Conservation (phyloP, 306 rosid genomes). For the Heteromeles arbutifolia region DNA sequence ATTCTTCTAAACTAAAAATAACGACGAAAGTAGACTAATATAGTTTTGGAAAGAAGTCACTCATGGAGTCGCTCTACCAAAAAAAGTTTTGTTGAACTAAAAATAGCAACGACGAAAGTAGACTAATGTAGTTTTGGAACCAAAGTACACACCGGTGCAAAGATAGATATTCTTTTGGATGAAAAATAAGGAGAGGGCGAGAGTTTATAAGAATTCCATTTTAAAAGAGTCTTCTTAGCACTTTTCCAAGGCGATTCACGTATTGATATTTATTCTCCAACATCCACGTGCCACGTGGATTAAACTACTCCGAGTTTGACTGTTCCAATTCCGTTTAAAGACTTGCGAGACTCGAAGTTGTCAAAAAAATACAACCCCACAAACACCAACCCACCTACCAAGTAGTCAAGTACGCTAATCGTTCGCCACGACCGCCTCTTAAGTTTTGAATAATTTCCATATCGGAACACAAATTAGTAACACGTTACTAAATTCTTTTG, state of each 20-base stretch:
- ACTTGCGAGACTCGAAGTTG: not conserved
- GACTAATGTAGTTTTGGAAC: not conserved
- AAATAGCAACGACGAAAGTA: not conserved
- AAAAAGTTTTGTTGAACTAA: too few relatives aligned
- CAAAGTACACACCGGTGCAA: not conserved
- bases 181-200: too few relatives aligned
- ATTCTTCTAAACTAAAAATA: too few relatives aligned
- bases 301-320: not conserved
- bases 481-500: too few relatives aligned
- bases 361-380: not conserved
- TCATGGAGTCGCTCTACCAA: too few relatives aligned
- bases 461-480: too few relatives aligned
- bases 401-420: not conserved
- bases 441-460: too few relatives aligned
- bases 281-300: not conserved
- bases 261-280: not conserved
- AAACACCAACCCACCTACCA: not conserved
- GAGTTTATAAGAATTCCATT: fast-evolving
- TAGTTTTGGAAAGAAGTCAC: too few relatives aligned
- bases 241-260: too few relatives aligned
- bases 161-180: not conserved
- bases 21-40: too few relatives aligned
- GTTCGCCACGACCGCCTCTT: not conserved
- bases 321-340: not conserved
- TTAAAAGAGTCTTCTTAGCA: too few relatives aligned